These are phyloP conservation scores for Daldinia bambusicola DNA, from an alignment of 495 filamentous ascomycete species.

Conservation along the genomic window DNA sequence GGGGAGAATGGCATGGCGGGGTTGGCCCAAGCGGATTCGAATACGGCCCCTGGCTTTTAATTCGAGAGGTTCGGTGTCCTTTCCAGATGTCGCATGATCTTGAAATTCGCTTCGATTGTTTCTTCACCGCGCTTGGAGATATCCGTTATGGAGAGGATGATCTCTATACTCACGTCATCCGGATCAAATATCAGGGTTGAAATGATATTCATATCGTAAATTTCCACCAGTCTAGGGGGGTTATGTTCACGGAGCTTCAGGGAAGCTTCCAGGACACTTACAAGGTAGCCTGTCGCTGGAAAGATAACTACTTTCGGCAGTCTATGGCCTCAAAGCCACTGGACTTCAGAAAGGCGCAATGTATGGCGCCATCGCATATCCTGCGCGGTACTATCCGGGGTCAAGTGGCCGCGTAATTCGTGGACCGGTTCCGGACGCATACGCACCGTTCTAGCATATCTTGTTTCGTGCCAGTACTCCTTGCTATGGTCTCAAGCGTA, in stretches of 20 bases:
- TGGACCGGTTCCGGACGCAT: conserved; percentile 42
- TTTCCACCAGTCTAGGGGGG: too few relatives aligned
- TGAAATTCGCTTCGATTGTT: too few relatives aligned
- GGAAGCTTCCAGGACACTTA: too few relatives aligned
- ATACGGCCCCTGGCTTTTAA: conserved; percentile 55
- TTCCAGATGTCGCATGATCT: too few relatives aligned
- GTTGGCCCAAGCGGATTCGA: conserved; percentile 60
- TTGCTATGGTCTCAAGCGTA: conserved; percentile 63
- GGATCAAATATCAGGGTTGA: too few relatives aligned
- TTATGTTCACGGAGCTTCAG: too few relatives aligned
- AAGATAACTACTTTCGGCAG: conserved; percentile 57
- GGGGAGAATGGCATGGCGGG: conserved; percentile 33
- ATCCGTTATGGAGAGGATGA: too few relatives aligned
- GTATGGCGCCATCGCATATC: conserved; percentile 58
- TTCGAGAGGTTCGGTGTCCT: too few relatives aligned
- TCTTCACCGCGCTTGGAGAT: too few relatives aligned
- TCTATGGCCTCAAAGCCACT: conserved; percentile 60
- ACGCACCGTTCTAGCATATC: conserved; percentile 45
- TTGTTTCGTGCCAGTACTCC: conserved; percentile 59
- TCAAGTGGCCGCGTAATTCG: conserved; percentile 54
- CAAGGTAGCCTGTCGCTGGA: conserved; percentile 50
- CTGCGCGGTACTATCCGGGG: conserved; percentile 41
- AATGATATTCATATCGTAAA: too few relatives aligned
- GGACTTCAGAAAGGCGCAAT: conserved; percentile 45
- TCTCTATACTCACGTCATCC: too few relatives aligned